These are phyloP conservation scores for Talaromyces sp. DNA, from an alignment of 2,329 filamentous ascomycete genomes.

Conservation along the genomic window DNA sequence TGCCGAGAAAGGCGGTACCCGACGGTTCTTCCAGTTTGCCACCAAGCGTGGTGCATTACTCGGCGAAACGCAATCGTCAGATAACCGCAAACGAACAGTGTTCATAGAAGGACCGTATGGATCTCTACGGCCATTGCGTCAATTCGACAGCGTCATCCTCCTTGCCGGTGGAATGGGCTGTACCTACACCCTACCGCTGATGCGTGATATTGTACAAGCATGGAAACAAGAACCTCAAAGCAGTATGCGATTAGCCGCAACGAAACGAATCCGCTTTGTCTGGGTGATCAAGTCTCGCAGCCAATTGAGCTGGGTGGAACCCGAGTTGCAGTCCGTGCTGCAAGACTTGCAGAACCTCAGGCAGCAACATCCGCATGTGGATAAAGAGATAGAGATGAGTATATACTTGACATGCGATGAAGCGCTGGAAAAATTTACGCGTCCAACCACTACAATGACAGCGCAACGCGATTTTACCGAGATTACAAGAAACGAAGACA, in stretches of 20 bases:
- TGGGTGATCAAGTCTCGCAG: constrained; percentile 58
- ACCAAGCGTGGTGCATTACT: constrained; percentile 38
- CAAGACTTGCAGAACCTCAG: constrained; percentile 41
- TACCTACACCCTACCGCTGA: constrained; percentile 56
- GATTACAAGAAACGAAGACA: not conserved
- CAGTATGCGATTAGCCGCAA: constrained; percentile 35
- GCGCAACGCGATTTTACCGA: not conserved
- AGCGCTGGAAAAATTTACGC: constrained; percentile 29
- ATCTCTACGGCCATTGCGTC: constrained; percentile 49
- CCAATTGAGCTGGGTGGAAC: constrained; percentile 53
- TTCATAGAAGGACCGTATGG: constrained; percentile 57
- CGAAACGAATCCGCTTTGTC: constrained; percentile 52
- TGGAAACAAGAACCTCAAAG: constrained; percentile 38
- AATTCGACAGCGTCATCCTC: constrained; percentile 60
- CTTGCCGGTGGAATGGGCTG: constrained; percentile 60
- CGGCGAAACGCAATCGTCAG: constrained; percentile 20
- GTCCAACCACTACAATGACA: not conserved
- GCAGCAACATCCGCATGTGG: constrained; percentile 28
- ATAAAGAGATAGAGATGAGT: constrained; percentile 49
- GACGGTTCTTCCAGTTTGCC: constrained; percentile 51
- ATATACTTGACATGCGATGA: constrained; percentile 57
- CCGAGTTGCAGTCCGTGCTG: constrained; percentile 48
- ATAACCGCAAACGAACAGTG: constrained; percentile 34
- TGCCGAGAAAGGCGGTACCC: constrained; percentile 53
- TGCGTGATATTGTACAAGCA: constrained; percentile 54